These are phyloP conservation scores for Alternaria viburni DNA, from an alignment of 2,329 filamentous ascomycete genomes.

Conservation along the genomic window DNA sequence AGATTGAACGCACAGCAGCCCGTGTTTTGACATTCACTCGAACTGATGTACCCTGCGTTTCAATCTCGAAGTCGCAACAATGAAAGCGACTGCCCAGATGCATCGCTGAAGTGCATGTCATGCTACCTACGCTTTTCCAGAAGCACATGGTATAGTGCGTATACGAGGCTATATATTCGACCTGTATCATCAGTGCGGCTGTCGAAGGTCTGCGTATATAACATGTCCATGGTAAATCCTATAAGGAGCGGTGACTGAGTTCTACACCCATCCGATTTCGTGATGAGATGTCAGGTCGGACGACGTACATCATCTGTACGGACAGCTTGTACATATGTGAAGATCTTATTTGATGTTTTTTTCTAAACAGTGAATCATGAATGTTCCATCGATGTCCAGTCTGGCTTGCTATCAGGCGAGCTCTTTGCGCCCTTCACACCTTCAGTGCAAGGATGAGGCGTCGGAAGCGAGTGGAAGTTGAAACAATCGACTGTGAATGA, in stretches of 20 bases:
- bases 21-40: too few relatives aligned
- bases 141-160: too few relatives aligned
- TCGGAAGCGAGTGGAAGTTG: background rate
- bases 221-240: background rate
- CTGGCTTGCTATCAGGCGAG: background rate
- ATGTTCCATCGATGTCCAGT: background rate
- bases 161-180: background rate
- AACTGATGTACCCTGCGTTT: too few relatives aligned
- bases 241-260: background rate
- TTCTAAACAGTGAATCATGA: background rate
- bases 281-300: background rate
- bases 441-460: background rate
- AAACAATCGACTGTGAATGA: background rate
- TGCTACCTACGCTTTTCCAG: too few relatives aligned
- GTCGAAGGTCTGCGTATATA: background rate
- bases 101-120: too few relatives aligned
- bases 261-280: background rate
- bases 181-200: rapidly evolving
- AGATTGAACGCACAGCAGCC: too few relatives aligned
- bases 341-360: background rate
- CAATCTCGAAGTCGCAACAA: too few relatives aligned
- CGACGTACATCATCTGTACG: background rate
- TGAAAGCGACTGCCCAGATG: too few relatives aligned
- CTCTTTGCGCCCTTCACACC: background rate
- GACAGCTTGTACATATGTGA: background rate